Base-by-base conservation (phyloP, 164 flowering plant genomes). In the Chloranthus sessilifolius region DNA sequence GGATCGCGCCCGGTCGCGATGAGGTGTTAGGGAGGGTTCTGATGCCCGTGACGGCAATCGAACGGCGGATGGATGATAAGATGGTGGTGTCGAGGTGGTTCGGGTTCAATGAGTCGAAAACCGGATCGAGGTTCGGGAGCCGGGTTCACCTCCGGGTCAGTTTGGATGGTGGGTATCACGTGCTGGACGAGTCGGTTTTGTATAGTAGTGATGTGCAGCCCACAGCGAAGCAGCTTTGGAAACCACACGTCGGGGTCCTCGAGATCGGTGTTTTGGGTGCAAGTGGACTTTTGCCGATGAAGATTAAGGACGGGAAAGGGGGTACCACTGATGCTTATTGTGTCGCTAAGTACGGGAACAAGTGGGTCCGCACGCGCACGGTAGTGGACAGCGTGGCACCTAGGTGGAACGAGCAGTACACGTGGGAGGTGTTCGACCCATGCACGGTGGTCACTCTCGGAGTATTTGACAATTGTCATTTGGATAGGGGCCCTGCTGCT, bases 241-340 rank as follows among this genome's bases (percentile, higher is more conserved):
- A 79, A 63, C 85, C 94, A 14, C 74, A 73, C 58, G 66, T 86
- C 41, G 76, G 76, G 1, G 65, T 61, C 7, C 51, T 72, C 20
- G 73, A 72, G 63, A 51, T 72, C 49, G 95, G 97, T 0, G 75
- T 89, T 19, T 23, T 86, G 58, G 95, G 94, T 0, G 97, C 97
- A 4, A 66, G 76, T 5, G 30, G 75, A 59, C 61, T 77, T 42
- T 37, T 65, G 53, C 67, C 70, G 19, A 68, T 72, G 76, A 72
- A 65, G 56, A 33, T 37, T 35, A 72, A 46, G 47, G 59, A 64
- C 4, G 76, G 73, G 2, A 52, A 50, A 7, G 63, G 64, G 11
- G 54, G 65, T 27, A 43, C 70, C 2, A 64, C 70, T 26, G 73
- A 68, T 45, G 58, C 73, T 0, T 72, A 72, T 19, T 72, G 76